Percentiles rank a stretch among this genome's conserved stretches.
Conservation (phyloP, 805 yeast genomes). For the Wickerhamomyces sydowiorum region DNA sequence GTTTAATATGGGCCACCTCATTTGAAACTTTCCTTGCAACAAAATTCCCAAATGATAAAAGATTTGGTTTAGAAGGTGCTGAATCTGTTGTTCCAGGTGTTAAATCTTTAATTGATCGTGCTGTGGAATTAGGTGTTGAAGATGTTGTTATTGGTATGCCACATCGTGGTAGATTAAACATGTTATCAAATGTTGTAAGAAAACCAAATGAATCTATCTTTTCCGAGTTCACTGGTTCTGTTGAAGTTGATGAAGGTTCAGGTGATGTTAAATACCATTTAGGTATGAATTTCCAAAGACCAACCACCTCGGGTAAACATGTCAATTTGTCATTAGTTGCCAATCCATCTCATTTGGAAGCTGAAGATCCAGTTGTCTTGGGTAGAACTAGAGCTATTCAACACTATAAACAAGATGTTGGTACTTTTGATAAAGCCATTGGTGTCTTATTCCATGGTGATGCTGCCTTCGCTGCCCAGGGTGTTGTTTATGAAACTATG, state of each 20-base stretch:
- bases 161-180: slow-evolving; percentile 97
- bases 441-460: slow-evolving; percentile 96
- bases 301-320: slow-evolving; percentile 96
- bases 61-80: slow-evolving; percentile 98
- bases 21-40: slow-evolving; percentile 91
- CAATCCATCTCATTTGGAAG: slow-evolving; percentile 98
- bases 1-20: slow-evolving; percentile 93
- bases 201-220: slow-evolving; percentile 98
- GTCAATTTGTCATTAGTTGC: slow-evolving; percentile 96
- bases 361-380: slow-evolving; percentile 97
- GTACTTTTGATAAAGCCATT: slow-evolving; percentile 79
- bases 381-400: slow-evolving; percentile 97
- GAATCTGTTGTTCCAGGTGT: slow-evolving; percentile 96
- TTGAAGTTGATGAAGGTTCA: slow-evolving; percentile 89
- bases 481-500: slow-evolving; percentile 98
- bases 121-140: slow-evolving; percentile 90
- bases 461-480: slow-evolving; percentile 98
- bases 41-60: slow-evolving; percentile 96
- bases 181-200: slow-evolving; percentile 96
- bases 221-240: slow-evolving; percentile 90
- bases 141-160: slow-evolving; percentile 99
- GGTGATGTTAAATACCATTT: slow-evolving; percentile 99
- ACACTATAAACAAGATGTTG: slow-evolving; percentile 84
- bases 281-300: slow-evolving; percentile 99
- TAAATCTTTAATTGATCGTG: slow-evolving; percentile 89